Evolutionary conservation across 805 yeast genomes (phyloP).

Genomic region (Kazachstania bromeliacearum): DNA sequence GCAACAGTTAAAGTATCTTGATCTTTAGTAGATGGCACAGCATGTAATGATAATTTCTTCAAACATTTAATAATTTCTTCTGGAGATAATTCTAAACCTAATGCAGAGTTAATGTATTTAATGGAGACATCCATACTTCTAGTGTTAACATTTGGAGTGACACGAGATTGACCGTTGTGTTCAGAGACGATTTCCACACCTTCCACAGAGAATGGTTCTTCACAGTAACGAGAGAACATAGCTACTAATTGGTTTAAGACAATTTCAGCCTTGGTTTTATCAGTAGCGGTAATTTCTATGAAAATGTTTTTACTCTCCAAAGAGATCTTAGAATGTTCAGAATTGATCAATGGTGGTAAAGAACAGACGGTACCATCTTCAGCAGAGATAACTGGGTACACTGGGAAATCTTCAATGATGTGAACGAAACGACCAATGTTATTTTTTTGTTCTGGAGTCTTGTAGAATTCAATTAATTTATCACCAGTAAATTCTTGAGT

Average conservation of each 20-base stretch:
- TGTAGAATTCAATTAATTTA: slow-evolving; percentile 76
- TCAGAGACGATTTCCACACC: slow-evolving; percentile 78
- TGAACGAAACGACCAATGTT: slow-evolving; percentile 83
- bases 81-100: slow-evolving; percentile 69
- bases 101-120: slow-evolving; percentile 80
- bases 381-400: slow-evolving; percentile 84
- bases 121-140: slow-evolving; percentile 67
- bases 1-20: slow-evolving; percentile 45
- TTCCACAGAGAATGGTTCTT: slow-evolving; percentile 74
- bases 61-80: slow-evolving; percentile 61
- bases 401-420: slow-evolving; percentile 80
- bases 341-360: slow-evolving; percentile 94
- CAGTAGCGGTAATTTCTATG: slow-evolving; percentile 92
- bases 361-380: slow-evolving; percentile 70
- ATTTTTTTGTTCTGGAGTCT: slow-evolving; percentile 60
- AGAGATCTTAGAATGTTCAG: slow-evolving; percentile 81
- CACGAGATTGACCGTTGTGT: slow-evolving; percentile 67
- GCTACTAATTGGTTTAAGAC: slow-evolving; percentile 89
- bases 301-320: slow-evolving; percentile 79
- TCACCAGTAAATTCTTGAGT: slow-evolving; percentile 60
- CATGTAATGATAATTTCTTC: slow-evolving; percentile 71
- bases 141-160: slow-evolving; percentile 63
- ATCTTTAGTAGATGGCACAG: slow-evolving; percentile 39
- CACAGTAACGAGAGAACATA: slow-evolving; percentile 88
- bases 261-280: slow-evolving; percentile 85